Evolutionary conservation across 352 stramenopile genomes (phyloP).

Genomic region (Globisporangium spinosum): DNA sequence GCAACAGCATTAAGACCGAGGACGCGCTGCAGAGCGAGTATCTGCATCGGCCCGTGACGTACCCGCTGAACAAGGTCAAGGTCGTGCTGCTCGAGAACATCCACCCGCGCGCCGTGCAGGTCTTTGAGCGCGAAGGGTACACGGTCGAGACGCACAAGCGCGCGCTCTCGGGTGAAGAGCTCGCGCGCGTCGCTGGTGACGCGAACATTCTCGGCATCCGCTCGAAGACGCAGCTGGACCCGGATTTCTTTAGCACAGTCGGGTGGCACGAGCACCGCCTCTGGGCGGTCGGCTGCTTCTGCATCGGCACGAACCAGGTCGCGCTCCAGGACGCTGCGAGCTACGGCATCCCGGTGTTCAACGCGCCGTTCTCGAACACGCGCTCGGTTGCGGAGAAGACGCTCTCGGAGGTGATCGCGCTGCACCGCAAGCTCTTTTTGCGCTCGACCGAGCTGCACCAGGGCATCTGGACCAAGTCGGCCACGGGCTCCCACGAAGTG

Average conservation of each 20-base stretch:
- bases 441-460: slow-evolving; percentile 74
- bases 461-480: slow-evolving; percentile 78
- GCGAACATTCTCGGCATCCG: slow-evolving; percentile 77
- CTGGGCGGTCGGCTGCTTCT: slow-evolving; percentile 81
- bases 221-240: slow-evolving; percentile 79
- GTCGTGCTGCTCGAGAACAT: slow-evolving; percentile 85
- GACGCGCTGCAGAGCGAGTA: slow-evolving; percentile 27
- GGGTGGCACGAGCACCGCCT: slow-evolving; percentile 78
- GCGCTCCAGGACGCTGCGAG: slow-evolving; percentile 52
- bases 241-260: slow-evolving; percentile 71
- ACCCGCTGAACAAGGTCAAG: slow-evolving; percentile 78
- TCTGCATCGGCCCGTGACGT: slow-evolving; percentile 65
- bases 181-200: slow-evolving; percentile 67
- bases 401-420: slow-evolving; percentile 71
- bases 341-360: slow-evolving; percentile 77
- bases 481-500: slow-evolving; percentile 74
- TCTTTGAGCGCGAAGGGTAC: slow-evolving; percentile 79
- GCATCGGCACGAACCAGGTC: slow-evolving; percentile 84
- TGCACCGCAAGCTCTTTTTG: slow-evolving; percentile 81
- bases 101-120: slow-evolving; percentile 66
- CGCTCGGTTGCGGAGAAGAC: slow-evolving; percentile 85
- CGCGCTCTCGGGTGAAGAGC: slow-evolving; percentile 67
- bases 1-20: background rate
- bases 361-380: slow-evolving; percentile 85
- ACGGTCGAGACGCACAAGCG: slow-evolving; percentile 75